These are phyloP conservation scores for Anthracocystis walkeri DNA, from an alignment of 1,284 basidiomycete species.

Conservation along the genomic window DNA sequence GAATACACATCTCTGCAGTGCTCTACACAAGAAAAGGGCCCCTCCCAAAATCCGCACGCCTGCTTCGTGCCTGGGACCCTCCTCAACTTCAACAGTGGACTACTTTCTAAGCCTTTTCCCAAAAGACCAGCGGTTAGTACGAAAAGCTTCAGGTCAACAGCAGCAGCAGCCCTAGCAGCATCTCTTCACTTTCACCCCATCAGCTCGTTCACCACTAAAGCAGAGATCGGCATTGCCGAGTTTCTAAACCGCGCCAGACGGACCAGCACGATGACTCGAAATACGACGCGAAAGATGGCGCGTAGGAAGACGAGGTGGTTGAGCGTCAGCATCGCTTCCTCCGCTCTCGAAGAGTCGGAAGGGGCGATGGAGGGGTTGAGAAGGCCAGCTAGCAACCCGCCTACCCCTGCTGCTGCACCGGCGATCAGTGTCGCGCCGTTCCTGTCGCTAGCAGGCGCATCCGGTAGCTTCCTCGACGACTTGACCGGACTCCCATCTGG, in stretches of 20 bases:
- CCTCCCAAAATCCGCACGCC: slow-evolving; percentile 21
- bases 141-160: background rate
- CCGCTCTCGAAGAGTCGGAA: too few relatives aligned
- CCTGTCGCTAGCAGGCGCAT: background rate
- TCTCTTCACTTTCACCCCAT: slow-evolving; percentile 17
- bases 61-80: slow-evolving; percentile 32
- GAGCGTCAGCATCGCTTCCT: slow-evolving; percentile 8
- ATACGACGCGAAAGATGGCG: slow-evolving; percentile 36
- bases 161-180: slow-evolving; percentile 5
- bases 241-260: slow-evolving; percentile 22
- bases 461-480: background rate
- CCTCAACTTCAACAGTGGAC: slow-evolving; percentile 4
- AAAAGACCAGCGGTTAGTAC: background rate
- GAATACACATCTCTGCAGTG: background rate
- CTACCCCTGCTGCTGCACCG: slow-evolving; percentile 17
- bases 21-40: background rate
- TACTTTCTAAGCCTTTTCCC: background rate
- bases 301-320: slow-evolving; percentile 30
- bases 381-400: slow-evolving; percentile 16
- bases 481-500: slow-evolving; percentile 5
- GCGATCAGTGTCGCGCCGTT: slow-evolving; percentile 15
- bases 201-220: slow-evolving; percentile 35
- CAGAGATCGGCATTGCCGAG: slow-evolving; percentile 28
- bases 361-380: slow-evolving; percentile 11
- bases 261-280: slow-evolving; percentile 36